Evolutionary conservation across 2,329 filamentous ascomycete genomes (phyloP).

Genomic region (Hymenoscyphus scutula): DNA sequence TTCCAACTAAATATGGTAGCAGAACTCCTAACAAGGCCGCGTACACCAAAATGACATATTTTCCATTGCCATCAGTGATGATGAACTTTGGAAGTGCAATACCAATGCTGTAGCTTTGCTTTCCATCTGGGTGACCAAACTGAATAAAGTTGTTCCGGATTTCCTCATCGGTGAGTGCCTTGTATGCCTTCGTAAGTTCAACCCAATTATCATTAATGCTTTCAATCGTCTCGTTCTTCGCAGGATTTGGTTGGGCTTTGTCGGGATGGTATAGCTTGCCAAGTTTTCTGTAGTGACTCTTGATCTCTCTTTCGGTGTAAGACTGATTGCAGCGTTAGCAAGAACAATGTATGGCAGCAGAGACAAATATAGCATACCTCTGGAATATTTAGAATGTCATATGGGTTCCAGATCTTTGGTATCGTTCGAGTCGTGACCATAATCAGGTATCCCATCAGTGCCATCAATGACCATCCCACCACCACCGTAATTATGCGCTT

Average conservation of each 20-base stretch:
- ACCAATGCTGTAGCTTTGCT: conserved; percentile 96
- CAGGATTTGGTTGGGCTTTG: conserved; percentile 78
- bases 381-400: conserved; percentile 85
- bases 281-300: conserved; percentile 82
- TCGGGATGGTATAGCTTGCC: conserved; percentile 89
- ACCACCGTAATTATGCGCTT: conserved; percentile 78
- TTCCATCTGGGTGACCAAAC: conserved; percentile 94
- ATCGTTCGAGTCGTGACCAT: conserved; percentile 68
- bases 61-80: conserved; percentile 88
- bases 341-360: neutral
- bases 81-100: conserved; percentile 94
- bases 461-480: conserved; percentile 79
- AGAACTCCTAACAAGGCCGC: conserved; percentile 83
- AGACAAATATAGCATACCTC: conserved; percentile 53
- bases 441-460: conserved; percentile 90
- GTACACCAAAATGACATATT: conserved; percentile 91
- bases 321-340: conserved; percentile 50
- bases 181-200: conserved; percentile 96
- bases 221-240: conserved; percentile 87
- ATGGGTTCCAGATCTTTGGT: conserved; percentile 91
- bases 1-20: conserved; percentile 88
- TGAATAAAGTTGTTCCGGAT: conserved; percentile 95
- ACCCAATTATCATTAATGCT: conserved; percentile 85
- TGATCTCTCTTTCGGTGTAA: conserved; percentile 85
- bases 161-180: conserved; percentile 95